Evolutionary conservation across 2,329 filamentous ascomycete genomes (phyloP), one percentile per base, ranked within the genome.

Genomic region (Alternaria ethzedia): DNA sequence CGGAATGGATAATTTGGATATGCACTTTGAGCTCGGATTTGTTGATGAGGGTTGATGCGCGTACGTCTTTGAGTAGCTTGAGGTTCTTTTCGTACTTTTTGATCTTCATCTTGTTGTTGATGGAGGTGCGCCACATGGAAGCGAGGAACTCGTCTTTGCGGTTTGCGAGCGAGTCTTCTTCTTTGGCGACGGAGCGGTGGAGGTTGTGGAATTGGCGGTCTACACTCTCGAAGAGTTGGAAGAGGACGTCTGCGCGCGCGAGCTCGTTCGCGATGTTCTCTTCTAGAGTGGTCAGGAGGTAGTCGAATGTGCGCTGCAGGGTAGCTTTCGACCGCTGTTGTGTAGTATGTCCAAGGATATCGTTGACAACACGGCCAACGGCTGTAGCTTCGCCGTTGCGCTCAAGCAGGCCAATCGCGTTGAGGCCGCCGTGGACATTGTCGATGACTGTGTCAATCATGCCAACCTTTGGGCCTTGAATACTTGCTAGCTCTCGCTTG

Each of bases 51-150:
- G 94, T 97, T 73, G 91, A 91, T 62, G 91, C 88, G 66, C 94
- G 89, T 60, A 98, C 91, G 68, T 90, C 91, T 54, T 86, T 87
- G 23, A 98, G 87, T 1, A 97, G 85, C 54, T 89, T 86, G 66
- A 91, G 90, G 83, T 98, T 98, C 81, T 92, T 93, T 79, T 97
- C 93, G 80, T 94, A 97, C 79, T 97, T 97, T 76, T 89, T 88
- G n/a, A 97, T 85, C 69, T 90, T 87, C 47, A 85, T 86, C 8
- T 91, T 89, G 73, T 92, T 91, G 2, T 94, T 94, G 1, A 97
- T 88, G 21, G 97, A 88, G 50, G 90, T 89, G 3, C 92, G 91
- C 95, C 95, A 98, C 9, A 97, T 86, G 3, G 89, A 91, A 3
- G 90, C 90, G 46, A 97, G 89, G 73, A 96, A 86, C 74, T 97